Evolutionary conservation across 139 green algal genomes (phyloP).

Genomic region (Trebouxia sp.): DNA sequence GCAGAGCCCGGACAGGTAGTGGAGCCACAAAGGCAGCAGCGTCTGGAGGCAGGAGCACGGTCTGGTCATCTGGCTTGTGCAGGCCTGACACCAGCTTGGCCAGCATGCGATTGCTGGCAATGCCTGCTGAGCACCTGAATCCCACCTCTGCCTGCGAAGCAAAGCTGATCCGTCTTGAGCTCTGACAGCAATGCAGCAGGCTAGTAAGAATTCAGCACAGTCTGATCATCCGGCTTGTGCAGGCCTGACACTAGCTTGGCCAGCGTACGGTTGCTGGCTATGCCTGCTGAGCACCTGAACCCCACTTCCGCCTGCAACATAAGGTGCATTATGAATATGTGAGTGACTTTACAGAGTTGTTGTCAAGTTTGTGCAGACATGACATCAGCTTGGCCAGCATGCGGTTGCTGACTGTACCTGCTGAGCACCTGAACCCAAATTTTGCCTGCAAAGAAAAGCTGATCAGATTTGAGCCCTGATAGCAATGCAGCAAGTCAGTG

Average conservation of each 20-base stretch:
- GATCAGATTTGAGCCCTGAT: too few species aligned
- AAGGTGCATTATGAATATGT: too few species aligned
- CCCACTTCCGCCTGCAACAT: slow-evolving; percentile 52
- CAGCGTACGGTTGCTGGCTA: slow-evolving; percentile 76
- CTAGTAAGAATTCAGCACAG: too few species aligned
- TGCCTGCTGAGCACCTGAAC: slow-evolving; percentile 64
- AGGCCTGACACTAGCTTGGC: slow-evolving; percentile 80
- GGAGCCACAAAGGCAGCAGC: slow-evolving; percentile 61
- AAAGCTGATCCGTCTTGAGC: too few species aligned
- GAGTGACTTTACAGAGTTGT: too few species aligned
- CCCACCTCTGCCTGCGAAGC: slow-evolving; percentile 54
- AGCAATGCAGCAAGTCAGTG: too few species aligned
- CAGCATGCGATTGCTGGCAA: slow-evolving; percentile 76
- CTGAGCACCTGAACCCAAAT: slow-evolving; percentile 61
- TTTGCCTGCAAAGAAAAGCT: slow-evolving; percentile 51
- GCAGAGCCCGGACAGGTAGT: slow-evolving; percentile 59
- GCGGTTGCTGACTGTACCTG: slow-evolving; percentile 71
- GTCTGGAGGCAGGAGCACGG: slow-evolving; percentile 55
- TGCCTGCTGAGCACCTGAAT: slow-evolving; percentile 64
- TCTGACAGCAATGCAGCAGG: too few species aligned
- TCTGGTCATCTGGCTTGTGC: slow-evolving; percentile 89
- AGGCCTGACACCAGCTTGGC: slow-evolving; percentile 80
- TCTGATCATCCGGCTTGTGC: slow-evolving; percentile 89
- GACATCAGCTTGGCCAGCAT: slow-evolving; percentile 81
- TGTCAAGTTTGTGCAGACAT: too few species aligned